phyloP scores from a whole-genome alignment of 2,329 filamentous ascomycete species.

The Graphium sp. region DNA sequence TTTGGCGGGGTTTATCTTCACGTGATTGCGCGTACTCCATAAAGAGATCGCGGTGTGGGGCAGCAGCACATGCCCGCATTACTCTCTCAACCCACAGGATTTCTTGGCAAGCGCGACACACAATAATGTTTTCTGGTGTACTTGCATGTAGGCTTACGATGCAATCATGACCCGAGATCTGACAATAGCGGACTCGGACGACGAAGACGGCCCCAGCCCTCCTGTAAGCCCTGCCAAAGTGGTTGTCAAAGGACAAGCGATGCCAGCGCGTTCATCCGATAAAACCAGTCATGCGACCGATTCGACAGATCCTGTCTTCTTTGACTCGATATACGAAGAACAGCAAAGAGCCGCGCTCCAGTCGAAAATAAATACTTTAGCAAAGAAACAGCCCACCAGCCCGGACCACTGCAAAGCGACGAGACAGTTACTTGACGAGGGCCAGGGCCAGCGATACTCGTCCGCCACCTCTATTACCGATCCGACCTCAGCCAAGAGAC shows the following conservation, averaged over 20 bases:
- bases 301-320: slow-evolving; percentile 30
- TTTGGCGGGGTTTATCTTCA: too few relatives aligned
- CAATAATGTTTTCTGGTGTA: too few relatives aligned
- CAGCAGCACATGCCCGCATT: background rate
- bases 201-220: slow-evolving; percentile 13
- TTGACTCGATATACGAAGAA: slow-evolving; percentile 27
- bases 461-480: slow-evolving; percentile 14
- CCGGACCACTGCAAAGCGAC: slow-evolving; percentile 8
- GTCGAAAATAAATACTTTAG: background rate
- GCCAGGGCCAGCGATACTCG: slow-evolving; percentile 18
- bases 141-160: background rate
- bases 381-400: slow-evolving; percentile 4
- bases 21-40: background rate
- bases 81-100: background rate
- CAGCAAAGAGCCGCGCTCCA: slow-evolving; percentile 16
- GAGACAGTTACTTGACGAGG: slow-evolving; percentile 18
- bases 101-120: background rate
- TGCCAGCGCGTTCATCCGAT: too few relatives aligned
- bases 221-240: slow-evolving; percentile 7
- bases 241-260: slow-evolving; percentile 3
- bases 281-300: slow-evolving; percentile 13
- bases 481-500: slow-evolving; percentile 7
- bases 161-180: slow-evolving; percentile 1
- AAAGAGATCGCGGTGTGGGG: background rate
- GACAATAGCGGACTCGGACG: slow-evolving; percentile 21